Evolutionary conservation across 2,329 filamentous ascomycete genomes (phyloP).

Genomic region (Pseudogymnoascus sp.): DNA sequence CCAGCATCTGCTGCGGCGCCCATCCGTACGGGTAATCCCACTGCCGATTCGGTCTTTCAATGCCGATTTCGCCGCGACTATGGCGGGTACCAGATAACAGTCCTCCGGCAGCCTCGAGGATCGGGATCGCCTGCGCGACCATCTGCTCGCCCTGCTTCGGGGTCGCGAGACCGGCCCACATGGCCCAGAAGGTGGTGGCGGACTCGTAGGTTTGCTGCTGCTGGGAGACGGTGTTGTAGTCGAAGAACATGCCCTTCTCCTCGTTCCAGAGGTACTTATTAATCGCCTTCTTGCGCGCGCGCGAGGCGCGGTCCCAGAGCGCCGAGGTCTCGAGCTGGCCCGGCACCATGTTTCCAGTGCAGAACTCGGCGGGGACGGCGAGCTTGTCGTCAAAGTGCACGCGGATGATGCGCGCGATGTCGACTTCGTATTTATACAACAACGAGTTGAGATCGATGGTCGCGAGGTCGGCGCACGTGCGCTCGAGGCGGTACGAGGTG

Average conservation of each 20-base stretch:
- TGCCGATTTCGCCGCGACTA: slow-evolving; percentile 69
- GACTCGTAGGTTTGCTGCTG: slow-evolving; percentile 78
- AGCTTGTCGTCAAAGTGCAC: slow-evolving; percentile 76
- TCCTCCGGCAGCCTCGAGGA: slow-evolving; percentile 81
- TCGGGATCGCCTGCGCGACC: slow-evolving; percentile 72
- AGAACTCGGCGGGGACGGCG: slow-evolving; percentile 74
- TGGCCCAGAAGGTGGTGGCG: slow-evolving; percentile 91
- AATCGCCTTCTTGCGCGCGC: slow-evolving; percentile 73
- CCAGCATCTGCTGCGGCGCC: slow-evolving; percentile 97
- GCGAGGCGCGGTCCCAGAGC: slow-evolving; percentile 82
- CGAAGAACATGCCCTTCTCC: slow-evolving; percentile 90
- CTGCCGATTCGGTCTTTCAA: slow-evolving; percentile 85
- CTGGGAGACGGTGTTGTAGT: slow-evolving; percentile 82
- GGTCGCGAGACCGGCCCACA: slow-evolving; percentile 86
- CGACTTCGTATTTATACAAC: slow-evolving; percentile 93
- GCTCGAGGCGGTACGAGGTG: slow-evolving; percentile 87
- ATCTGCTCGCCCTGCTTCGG: slow-evolving; percentile 79
- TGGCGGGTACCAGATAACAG: slow-evolving; percentile 83
- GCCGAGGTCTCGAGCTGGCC: slow-evolving; percentile 73
- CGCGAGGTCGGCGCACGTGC: slow-evolving; percentile 76
- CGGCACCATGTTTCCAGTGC: slow-evolving; percentile 54
- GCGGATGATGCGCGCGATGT: slow-evolving; percentile 81
- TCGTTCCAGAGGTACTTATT: slow-evolving; percentile 94
- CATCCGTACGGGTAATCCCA: slow-evolving; percentile 99
- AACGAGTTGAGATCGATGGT: slow-evolving; percentile 93